Evolutionary conservation across 2,329 filamentous ascomycete species (phyloP), one percentile per base, ranked within the genome.

Genomic region (Phialophora chinensis): DNA sequence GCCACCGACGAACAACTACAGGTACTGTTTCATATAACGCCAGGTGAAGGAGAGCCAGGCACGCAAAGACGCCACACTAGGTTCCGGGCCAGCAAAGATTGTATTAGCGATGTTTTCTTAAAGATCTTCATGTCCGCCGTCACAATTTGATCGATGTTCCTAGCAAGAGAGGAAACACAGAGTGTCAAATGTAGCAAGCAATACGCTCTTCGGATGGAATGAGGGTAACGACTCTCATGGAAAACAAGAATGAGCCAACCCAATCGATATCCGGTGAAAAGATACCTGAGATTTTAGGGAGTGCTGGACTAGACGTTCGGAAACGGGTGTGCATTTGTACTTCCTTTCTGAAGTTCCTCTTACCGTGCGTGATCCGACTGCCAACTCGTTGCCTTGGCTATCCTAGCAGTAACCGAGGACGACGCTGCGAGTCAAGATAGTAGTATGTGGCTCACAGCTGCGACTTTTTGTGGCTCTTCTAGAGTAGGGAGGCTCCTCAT

Each of bases 201-300:
- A 17, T 7, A 44, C 67, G 59, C 59, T 72, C 69, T 72, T 65
- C 71, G 70, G 71, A 72, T 71, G 61, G 55, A 69, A 71, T 72
- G 70, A 73, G 69, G 67, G 69, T 69, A 58, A 60, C 57, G 27
- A 31, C 67, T 70, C 53, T 62, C 42, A 68, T 59, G 49, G 57
- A 35, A 17, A 54, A 17, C 44, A 25, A 55, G 38, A 63, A 65
- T 38, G 57, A 69, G 70, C 60, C 62, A 69, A 71, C 70, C 70
- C 66, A 71, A 72, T 73, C 69, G 67, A 54, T 68, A 71, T 70
- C 70, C 70, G 66, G 31, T 31, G 10, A 10, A n/a, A 31, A 20
- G 17, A 44, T n/a, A 49, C 2, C 8, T 12, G 29, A 17, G 23
- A 3, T 31, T 27, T 27, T 3, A 52, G 5, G 14, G 14, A 12